Conservation (phyloP, 345 rosid species). For the Erucastrum elatum region DNA sequence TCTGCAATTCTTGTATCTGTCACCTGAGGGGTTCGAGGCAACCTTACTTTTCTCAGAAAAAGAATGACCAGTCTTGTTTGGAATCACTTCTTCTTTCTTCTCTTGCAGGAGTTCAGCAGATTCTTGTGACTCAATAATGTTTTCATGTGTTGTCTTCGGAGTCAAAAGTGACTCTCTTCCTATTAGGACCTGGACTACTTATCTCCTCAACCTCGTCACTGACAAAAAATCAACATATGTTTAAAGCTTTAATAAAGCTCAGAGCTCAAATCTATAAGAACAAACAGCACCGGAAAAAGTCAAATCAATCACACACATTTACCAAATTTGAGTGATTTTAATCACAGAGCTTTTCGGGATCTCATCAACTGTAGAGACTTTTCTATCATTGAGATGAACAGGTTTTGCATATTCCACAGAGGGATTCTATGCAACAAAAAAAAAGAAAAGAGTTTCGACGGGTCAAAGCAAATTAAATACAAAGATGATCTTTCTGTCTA, state of each 20-base stretch:
- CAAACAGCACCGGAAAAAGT: background rate
- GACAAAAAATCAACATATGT: conserved; percentile 3
- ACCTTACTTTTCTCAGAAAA: conserved; percentile 53
- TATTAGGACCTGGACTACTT: conserved; percentile 40
- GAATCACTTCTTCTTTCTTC: conserved; percentile 40
- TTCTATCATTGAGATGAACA: conserved; percentile 28
- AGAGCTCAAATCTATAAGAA: background rate
- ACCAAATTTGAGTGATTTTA: conserved; percentile 44
- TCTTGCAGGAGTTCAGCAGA: conserved; percentile 38
- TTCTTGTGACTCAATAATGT: conserved; percentile 44
- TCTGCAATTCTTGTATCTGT: conserved; percentile 67
- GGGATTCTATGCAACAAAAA: conserved; percentile 22
- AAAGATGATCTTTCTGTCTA: background rate
- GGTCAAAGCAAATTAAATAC: background rate
- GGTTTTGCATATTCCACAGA: conserved; percentile 22
- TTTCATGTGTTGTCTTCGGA: conserved; percentile 68
- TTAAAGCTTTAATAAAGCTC: conserved; percentile 16
- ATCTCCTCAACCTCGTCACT: conserved; percentile 47
- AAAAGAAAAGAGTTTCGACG: background rate
- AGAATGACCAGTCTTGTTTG: conserved; percentile 40
- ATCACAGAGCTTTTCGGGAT: conserved; percentile 31
- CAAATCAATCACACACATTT: background rate
- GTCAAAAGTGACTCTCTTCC: conserved; percentile 82
- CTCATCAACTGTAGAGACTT: conserved; percentile 36
- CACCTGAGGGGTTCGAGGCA: conserved; percentile 46